Percentiles rank a stretch among this genome's conserved stretches.
phyloP scores from a whole-genome alignment of 73 alveolate species.

The Paramecium pentaurelia region DNA sequence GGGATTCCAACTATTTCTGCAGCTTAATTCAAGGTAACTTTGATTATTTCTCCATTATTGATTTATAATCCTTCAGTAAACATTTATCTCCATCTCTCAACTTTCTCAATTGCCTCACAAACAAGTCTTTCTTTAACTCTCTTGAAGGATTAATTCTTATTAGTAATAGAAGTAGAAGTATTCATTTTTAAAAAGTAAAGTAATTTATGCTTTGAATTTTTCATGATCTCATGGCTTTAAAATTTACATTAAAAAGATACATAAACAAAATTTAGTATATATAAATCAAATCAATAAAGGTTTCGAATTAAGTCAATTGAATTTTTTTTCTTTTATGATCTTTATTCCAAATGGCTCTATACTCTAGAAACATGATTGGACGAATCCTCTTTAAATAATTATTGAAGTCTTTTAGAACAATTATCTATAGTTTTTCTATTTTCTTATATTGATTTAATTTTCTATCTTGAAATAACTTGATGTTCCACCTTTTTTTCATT shows the following conservation, averaged over 20 bases:
- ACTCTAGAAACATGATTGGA: not conserved
- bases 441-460: not conserved
- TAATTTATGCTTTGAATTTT: not conserved
- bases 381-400: not conserved
- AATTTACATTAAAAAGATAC: not conserved
- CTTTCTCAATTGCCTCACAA: constrained; percentile 23
- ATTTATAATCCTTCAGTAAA: not conserved
- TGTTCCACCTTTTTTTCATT: not conserved
- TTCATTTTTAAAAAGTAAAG: constrained; percentile 5
- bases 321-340: not conserved
- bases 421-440: not conserved
- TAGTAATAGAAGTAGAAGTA: not conserved
- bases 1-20: constrained; percentile 49
- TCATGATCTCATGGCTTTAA: not conserved
- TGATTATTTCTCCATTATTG: not conserved
- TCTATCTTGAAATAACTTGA: not conserved
- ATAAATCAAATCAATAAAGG: not conserved
- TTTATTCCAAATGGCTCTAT: not conserved
- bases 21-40: not conserved
- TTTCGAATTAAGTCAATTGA: not conserved
- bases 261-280: not conserved
- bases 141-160: not conserved
- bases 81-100: constrained; percentile 2
- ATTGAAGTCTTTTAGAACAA: not conserved
- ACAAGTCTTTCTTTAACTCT: constrained; percentile 41